Evolutionary conservation across 768 basidiomycete genomes (phyloP).

Genomic region (Boletus barrowsii): DNA sequence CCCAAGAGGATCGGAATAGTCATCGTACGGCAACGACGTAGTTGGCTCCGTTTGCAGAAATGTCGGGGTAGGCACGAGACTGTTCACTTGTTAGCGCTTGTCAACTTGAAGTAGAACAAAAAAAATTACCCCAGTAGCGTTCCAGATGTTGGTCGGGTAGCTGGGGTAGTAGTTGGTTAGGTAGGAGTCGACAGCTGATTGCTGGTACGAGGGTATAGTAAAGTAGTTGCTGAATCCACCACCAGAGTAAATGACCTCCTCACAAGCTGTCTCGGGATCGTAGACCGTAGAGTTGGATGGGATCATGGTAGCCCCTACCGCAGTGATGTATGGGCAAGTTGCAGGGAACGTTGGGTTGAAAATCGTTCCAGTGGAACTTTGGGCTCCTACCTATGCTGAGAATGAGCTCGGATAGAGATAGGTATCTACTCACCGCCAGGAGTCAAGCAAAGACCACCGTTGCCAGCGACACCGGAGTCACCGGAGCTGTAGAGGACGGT

Average conservation of each 20-base stretch:
- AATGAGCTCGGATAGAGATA: too few species aligned
- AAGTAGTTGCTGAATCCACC: constrained; percentile 44
- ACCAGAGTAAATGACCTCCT: constrained; percentile 42
- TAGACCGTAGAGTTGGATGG: constrained; percentile 35
- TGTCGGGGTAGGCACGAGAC: constrained; percentile 38
- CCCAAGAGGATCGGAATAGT: too few species aligned
- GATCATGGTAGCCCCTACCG: constrained; percentile 46
- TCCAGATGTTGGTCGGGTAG: constrained; percentile 29
- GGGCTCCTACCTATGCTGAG: not conserved
- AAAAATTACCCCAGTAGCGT: constrained; percentile 22
- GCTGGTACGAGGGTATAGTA: constrained; percentile 40
- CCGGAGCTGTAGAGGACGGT: constrained; percentile 45
- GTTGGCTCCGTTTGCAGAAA: constrained; percentile 37
- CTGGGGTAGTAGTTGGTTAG: constrained; percentile 28
- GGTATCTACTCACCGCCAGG: too few species aligned
- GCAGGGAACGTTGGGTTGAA: constrained; percentile 55
- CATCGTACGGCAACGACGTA: constrained; percentile 17
- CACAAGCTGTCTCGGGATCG: constrained; percentile 40
- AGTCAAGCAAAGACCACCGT: constrained; percentile 2
- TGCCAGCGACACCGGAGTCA: constrained; percentile 43
- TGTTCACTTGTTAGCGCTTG: constrained; percentile 7
- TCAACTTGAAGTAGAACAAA: too few species aligned
- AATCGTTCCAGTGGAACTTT: constrained; percentile 38
- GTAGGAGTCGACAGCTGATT: constrained; percentile 31
- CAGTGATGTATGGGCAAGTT: constrained; percentile 50